Evolutionary conservation across 306 rosid species (phyloP), one percentile per base, ranked within the genome.

Genomic region (Trichosanthes cucumerina): DNA sequence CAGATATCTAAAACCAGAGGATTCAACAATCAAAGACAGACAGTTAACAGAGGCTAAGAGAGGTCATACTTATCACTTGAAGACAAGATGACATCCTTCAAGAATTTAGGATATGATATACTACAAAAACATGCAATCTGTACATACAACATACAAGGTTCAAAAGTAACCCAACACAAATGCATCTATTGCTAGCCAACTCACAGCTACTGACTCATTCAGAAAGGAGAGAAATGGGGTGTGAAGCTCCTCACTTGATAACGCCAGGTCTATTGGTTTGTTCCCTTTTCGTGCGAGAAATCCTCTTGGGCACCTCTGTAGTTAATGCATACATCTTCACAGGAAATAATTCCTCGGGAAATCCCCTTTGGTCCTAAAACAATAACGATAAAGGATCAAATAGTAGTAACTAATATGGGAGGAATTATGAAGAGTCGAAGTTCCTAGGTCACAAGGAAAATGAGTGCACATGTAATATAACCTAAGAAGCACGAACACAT

Each of bases 241-340:
- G 59, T 18, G 24, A 41, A 31, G 71, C 19, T 76, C 52, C 70
- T 92, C 91, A 95, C 89, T 81, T 85, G 82, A 92, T 95, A 81
- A 87, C 86, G 81, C 86, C 38, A 41, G 98, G 98, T 82, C 88
- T 88, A 80, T 95, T 92, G 72, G 86, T 79, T 68, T 80, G 82
- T 80, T 75, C 82, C 81, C 89, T 89, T 87, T 84, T 89, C 47
- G 86, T 38, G 18, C 83, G 83, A 38, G 75, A 85, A 73, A 78
- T 82, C 92, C 81, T 88, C 91, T 85, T 92, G 21, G 96, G 97
- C 79, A 78, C 64, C 0, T 95, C 97, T 0, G 89, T 86, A 26
- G 85, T 86, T 83, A 95, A 85, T 52, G 97, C 99, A 80, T 95
- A 92, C 88, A 92, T 95, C 90, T 92, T 95, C 82, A 95, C 99